Conservation (phyloP, 331 rosid species). For the Acacia pycnantha region DNA sequence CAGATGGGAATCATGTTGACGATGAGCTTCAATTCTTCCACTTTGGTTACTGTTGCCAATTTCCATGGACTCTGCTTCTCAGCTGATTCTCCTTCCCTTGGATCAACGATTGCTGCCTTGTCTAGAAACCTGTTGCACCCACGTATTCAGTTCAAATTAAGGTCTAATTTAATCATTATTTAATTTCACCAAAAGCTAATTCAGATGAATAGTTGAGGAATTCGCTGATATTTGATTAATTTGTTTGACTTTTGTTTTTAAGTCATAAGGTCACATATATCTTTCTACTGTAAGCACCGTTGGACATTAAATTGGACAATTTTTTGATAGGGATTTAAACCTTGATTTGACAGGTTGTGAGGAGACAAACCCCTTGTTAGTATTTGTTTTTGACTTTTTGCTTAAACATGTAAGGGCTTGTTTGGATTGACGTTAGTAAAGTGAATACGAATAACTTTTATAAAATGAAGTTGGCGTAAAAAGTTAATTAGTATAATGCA, state of each 20-base stretch:
- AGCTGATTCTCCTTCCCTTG: constrained; percentile 21
- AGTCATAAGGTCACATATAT: no score
- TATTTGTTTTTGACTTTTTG: neutral
- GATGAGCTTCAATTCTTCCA: constrained; percentile 90
- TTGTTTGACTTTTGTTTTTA: no score
- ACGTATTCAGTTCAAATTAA: neutral
- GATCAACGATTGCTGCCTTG: constrained; percentile 77
- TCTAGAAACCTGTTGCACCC: constrained; percentile 64
- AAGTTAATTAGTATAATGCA: no score
- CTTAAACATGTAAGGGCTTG: no score
- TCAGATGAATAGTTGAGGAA: neutral
- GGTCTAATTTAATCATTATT: neutral
- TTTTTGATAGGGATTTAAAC: no score
- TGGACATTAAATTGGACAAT: no score
- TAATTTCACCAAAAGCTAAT: neutral
- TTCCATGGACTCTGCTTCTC: constrained; percentile 74
- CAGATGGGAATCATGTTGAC: constrained; percentile 88
- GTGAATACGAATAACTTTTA: no score
- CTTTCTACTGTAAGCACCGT: no score
- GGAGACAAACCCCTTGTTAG: no score
- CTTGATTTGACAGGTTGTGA: no score
- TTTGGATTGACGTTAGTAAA: no score
- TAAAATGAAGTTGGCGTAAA: no score
- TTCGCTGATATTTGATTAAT: neutral
- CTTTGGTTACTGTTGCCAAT: constrained; percentile 64